Percentiles rank a stretch among this genome's conserved stretches.
Evolutionary conservation across 768 basidiomycete genomes (phyloP).

Genomic region (Suillus plorans): DNA sequence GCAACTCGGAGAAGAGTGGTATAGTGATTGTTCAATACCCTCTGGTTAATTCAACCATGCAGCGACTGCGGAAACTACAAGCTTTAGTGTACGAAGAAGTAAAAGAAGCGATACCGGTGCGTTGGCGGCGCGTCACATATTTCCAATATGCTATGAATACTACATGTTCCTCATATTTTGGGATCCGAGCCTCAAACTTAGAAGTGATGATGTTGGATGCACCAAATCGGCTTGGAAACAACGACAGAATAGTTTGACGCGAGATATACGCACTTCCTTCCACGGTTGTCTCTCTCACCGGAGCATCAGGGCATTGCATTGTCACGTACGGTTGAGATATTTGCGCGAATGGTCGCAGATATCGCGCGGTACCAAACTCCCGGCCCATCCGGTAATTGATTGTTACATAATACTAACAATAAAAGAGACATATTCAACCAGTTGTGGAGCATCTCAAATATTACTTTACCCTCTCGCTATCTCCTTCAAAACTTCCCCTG

Average conservation of each 20-base stretch:
- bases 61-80: background rate
- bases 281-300: background rate
- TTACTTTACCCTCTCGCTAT: background rate
- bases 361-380: background rate
- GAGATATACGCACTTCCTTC: background rate
- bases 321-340: conserved; percentile 10
- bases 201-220: background rate
- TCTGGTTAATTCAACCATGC: too few species aligned
- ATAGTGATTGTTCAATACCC: too few species aligned
- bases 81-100: background rate
- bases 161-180: background rate
- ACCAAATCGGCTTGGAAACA: background rate
- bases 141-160: background rate
- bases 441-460: conserved; percentile 9
- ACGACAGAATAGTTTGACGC: background rate
- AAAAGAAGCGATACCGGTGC: background rate
- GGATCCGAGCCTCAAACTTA: background rate
- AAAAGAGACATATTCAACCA: background rate
- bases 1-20: too few species aligned
- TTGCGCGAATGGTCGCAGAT: conserved; percentile 25
- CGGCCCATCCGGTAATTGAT: too few species aligned
- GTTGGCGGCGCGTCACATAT: background rate
- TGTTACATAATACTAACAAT: background rate
- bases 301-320: background rate
- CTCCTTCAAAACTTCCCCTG: conserved; percentile 5